Percentiles rank a stretch among this genome's conserved stretches.
Evolutionary conservation across 768 basidiomycete species (phyloP).

Genomic region (Chiua virens): DNA sequence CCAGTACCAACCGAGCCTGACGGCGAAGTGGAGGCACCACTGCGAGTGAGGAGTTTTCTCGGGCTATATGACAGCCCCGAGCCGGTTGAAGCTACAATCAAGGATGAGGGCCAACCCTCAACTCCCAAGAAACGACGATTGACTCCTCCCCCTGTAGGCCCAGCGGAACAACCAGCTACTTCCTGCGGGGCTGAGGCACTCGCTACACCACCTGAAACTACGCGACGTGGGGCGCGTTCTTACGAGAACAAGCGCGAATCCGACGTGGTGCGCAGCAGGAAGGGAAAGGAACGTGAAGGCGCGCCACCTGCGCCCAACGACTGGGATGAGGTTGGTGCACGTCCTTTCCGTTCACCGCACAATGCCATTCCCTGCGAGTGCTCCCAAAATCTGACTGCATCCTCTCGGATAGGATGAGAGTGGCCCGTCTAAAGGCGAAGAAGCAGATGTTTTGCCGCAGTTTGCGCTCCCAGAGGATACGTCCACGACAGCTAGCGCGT

Average conservation of each 20-base stretch:
- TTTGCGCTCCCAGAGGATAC: constrained; percentile 14
- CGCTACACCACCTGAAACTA: constrained; percentile 31
- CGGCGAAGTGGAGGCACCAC: constrained; percentile 14
- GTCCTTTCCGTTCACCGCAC: neutral
- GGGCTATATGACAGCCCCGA: constrained; percentile 20
- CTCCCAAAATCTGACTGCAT: neutral
- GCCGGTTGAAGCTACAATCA: neutral
- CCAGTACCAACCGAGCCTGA: constrained; percentile 27
- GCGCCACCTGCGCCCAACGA: neutral
- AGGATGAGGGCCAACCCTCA: constrained; percentile 19
- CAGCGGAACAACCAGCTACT: neutral
- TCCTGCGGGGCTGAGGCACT: constrained; percentile 1
- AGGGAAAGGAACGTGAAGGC: constrained; percentile 28
- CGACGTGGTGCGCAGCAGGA: constrained; percentile 15
- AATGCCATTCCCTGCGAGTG: neutral
- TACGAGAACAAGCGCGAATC: neutral
- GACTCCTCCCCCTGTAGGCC: neutral
- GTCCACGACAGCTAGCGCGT: constrained; percentile 12
- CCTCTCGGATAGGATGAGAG: neutral
- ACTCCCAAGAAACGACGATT: constrained; percentile 25
- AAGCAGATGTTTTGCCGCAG: constrained; percentile 20
- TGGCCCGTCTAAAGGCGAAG: neutral
- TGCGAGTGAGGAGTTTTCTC: constrained; percentile 23
- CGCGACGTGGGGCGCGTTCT: constrained; percentile 5
- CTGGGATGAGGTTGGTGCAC: constrained; percentile 16